phyloP scores from a whole-genome alignment of 768 basidiomycete species.

The Xerocomellus intermedius region DNA sequence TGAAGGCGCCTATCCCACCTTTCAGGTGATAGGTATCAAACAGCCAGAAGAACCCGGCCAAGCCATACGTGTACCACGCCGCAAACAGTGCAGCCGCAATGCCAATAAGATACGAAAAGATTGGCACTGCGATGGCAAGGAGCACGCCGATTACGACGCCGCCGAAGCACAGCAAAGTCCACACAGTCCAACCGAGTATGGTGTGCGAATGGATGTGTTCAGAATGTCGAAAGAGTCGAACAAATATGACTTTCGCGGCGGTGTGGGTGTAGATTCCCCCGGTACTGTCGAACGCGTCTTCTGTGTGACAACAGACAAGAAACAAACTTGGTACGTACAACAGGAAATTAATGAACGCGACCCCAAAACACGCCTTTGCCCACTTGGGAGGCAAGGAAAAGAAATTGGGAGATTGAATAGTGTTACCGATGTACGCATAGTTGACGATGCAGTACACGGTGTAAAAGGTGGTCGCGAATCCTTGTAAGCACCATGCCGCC shows the following conservation, averaged over 20 bases:
- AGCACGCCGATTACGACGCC: constrained; percentile 41
- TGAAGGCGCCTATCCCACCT: constrained; percentile 36
- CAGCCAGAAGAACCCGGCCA: constrained; percentile 54
- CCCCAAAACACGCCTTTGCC: constrained; percentile 49
- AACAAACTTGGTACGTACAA: constrained; percentile 34
- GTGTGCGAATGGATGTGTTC: constrained; percentile 52
- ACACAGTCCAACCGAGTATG: constrained; percentile 46
- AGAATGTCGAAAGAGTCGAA: constrained; percentile 47
- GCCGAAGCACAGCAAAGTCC: constrained; percentile 43
- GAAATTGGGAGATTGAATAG: constrained; percentile 6
- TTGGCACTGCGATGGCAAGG: constrained; percentile 50
- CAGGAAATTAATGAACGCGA: constrained; percentile 51
- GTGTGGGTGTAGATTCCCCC: constrained; percentile 50
- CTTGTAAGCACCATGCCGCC: constrained; percentile 54
- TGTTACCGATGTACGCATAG: constrained; percentile 48
- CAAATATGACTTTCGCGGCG: constrained; percentile 52
- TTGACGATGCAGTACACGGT: constrained; percentile 43
- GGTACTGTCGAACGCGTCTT: constrained; percentile 30
- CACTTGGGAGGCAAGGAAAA: constrained; percentile 30
- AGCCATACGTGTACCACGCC: constrained; percentile 57
- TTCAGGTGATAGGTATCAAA: constrained; percentile 46
- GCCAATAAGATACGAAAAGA: constrained; percentile 54
- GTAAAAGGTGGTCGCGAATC: constrained; percentile 52
- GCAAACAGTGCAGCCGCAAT: constrained; percentile 54
- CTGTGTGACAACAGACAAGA: background rate